Base-by-base conservation (phyloP, 2,329 filamentous ascomycete species). In the Venturiaceae sp. region DNA sequence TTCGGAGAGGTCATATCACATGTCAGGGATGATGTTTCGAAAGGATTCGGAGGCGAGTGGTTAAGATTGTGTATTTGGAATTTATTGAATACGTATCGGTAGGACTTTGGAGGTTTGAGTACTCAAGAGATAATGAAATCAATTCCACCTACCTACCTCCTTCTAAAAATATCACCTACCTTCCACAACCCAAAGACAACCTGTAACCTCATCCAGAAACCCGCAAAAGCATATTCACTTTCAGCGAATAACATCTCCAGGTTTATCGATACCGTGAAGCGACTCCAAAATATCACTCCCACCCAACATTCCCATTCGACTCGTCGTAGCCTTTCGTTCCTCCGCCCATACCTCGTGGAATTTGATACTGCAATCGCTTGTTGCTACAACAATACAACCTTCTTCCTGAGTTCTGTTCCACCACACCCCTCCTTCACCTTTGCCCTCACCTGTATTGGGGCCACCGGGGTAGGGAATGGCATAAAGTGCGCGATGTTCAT, bases 301-400 rank as follows among this genome's bases (percentile, higher is more conserved):
- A 13, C 88, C 89, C 26, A 96, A 75, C 62, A 89, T 60, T 1
- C 74, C 74, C 36, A 2, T 88, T 84, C 44, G 75, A 77, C 77
- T 55, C 76, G 71, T 21, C 78, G 52, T 53, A 19, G 34, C 55
- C 16, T 53, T 81, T 8, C 76, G 74, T 66, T 81, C 85, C 64
- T 82, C 81, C n/a, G 81, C 80, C 94, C 92, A 97, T 11, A 99
- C 84, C 74, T 97, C 92, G 71, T 97, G 91, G 66, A 97, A 97
- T 68, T 94, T 94, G 71, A 97, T 87, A 65, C 84, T 95, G 68
- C 90, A 86, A 72, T 97, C 92, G 67, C 91, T 96, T 46, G 90
- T 88, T 16, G 92, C 92, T 57, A 99, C 87, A 19, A 96, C 88
- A 64, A 99, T 86, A 68, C 91, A 95, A 0, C 88, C 90, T 65